Conservation (phyloP, 2,329 filamentous ascomycete genomes). For the Rhynchosporium agropyri region DNA sequence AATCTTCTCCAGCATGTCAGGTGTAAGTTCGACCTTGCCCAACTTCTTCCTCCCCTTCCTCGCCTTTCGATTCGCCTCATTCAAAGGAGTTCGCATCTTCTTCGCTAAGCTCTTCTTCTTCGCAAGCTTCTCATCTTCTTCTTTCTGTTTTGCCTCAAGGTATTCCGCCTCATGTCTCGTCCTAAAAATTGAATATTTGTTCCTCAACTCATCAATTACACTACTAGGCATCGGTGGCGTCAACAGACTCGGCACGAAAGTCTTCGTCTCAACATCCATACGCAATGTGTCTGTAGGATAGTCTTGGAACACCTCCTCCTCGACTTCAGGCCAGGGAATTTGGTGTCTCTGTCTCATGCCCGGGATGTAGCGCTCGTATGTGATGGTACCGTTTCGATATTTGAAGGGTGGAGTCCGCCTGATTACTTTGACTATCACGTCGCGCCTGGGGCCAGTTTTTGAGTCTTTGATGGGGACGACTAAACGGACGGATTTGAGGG, state of each 20-base stretch:
- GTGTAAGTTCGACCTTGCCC: constrained; percentile 40
- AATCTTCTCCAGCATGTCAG: constrained; percentile 41
- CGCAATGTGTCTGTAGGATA: constrained; percentile 71
- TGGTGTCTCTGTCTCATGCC: neutral
- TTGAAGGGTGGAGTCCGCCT: constrained; percentile 54
- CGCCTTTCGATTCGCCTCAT: constrained; percentile 38
- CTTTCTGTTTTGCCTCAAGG: constrained; percentile 62
- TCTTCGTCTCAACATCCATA: constrained; percentile 72
- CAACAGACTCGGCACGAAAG: constrained; percentile 78
- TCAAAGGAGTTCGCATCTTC: constrained; percentile 42
- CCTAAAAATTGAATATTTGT: constrained; percentile 80
- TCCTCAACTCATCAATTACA: constrained; percentile 85
- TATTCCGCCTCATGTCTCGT: constrained; percentile 79
- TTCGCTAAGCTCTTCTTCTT: constrained; percentile 32
- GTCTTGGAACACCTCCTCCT: constrained; percentile 48
- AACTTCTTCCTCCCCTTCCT: constrained; percentile 38
- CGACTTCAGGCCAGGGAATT: neutral
- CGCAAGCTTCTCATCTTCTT: constrained; percentile 52
- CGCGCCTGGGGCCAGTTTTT: constrained; percentile 64
- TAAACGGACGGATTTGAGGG: constrained; percentile 75
- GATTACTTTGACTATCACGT: constrained; percentile 77
- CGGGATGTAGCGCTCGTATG: constrained; percentile 64
- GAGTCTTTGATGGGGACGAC: constrained; percentile 75
- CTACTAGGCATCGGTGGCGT: constrained; percentile 74
- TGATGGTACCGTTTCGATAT: constrained; percentile 48